phyloP scores from a whole-genome alignment of 768 basidiomycete genomes.

The Sistotremastrum niveocremeum region DNA sequence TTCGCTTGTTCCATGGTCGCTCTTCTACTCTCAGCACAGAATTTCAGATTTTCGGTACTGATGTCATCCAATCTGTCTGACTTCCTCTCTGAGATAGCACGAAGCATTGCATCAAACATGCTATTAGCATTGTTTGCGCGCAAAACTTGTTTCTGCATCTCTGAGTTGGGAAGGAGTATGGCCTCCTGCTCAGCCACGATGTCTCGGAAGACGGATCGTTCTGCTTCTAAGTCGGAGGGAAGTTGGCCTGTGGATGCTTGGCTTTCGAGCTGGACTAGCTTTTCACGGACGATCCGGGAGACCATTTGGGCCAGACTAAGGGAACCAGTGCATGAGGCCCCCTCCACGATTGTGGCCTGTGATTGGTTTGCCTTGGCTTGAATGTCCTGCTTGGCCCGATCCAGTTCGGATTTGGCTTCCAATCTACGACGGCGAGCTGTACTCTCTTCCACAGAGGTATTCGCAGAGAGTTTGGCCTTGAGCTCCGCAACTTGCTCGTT shows the following conservation, averaged over 20 bases:
- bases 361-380: slow-evolving; percentile 59
- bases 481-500: slow-evolving; percentile 74
- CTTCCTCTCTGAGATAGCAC: slow-evolving; percentile 68
- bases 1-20: slow-evolving; percentile 60
- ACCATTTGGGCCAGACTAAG: slow-evolving; percentile 57
- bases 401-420: slow-evolving; percentile 64
- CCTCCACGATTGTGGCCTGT: slow-evolving; percentile 56
- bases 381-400: slow-evolving; percentile 61
- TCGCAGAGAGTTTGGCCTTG: slow-evolving; percentile 72
- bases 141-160: slow-evolving; percentile 42
- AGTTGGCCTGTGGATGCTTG: slow-evolving; percentile 24
- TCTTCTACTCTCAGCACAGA: slow-evolving; percentile 50
- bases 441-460: slow-evolving; percentile 47
- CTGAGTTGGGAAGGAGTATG: slow-evolving; percentile 42
- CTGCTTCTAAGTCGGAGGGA: slow-evolving; percentile 53
- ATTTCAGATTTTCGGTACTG: slow-evolving; percentile 53
- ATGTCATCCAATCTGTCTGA: slow-evolving; percentile 68
- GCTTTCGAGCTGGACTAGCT: slow-evolving; percentile 44
- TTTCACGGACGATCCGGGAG: slow-evolving; percentile 45
- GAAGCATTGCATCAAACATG: slow-evolving; percentile 77
- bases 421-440: slow-evolving; percentile 49
- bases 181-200: slow-evolving; percentile 63
- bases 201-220: slow-evolving; percentile 52
- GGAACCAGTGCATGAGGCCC: slow-evolving; percentile 60
- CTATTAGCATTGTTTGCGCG: slow-evolving; percentile 61